These are phyloP conservation scores for Nissolia schottii DNA, from an alignment of 306 rosid genomes.

Conservation along the genomic window DNA sequence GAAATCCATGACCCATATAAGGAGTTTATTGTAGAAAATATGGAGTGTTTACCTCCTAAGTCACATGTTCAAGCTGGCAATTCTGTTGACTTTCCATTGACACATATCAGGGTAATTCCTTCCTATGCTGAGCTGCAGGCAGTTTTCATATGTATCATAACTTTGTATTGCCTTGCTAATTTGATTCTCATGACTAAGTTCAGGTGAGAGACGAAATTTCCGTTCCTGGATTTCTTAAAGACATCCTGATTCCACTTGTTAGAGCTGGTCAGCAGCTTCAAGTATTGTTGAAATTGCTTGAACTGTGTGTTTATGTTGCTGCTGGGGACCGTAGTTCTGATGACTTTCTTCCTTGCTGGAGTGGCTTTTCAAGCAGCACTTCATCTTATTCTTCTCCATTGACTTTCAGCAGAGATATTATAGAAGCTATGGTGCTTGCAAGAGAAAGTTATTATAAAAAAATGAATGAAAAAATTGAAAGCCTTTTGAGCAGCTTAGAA, in stretches of 20 bases:
- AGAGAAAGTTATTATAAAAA: conserved; percentile 65
- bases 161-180: conserved; percentile 17
- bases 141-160: conserved; percentile 18
- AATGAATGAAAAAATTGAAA: conserved; percentile 64
- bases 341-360: conserved; percentile 87
- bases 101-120: conserved; percentile 65
- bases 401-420: conserved; percentile 55
- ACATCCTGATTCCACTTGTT: conserved; percentile 66
- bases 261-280: conserved; percentile 98
- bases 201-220: conserved; percentile 80
- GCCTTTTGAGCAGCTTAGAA: conserved; percentile 48
- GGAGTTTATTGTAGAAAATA: conserved; percentile 72
- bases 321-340: conserved; percentile 45
- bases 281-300: conserved; percentile 83
- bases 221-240: conserved; percentile 74
- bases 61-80: conserved; percentile 34
- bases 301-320: conserved; percentile 61
- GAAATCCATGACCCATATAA: conserved; percentile 86
- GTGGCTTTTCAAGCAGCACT: conserved; percentile 57
- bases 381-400: conserved; percentile 52
- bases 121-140: conserved; percentile 2
- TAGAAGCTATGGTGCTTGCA: conserved; percentile 53
- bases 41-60: conserved; percentile 31
- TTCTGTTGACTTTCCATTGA: conserved; percentile 46
- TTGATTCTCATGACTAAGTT: conserved; percentile 34